Conservation (phyloP, 495 filamentous ascomycete genomes). For the Sordaria brevicollis region DNA sequence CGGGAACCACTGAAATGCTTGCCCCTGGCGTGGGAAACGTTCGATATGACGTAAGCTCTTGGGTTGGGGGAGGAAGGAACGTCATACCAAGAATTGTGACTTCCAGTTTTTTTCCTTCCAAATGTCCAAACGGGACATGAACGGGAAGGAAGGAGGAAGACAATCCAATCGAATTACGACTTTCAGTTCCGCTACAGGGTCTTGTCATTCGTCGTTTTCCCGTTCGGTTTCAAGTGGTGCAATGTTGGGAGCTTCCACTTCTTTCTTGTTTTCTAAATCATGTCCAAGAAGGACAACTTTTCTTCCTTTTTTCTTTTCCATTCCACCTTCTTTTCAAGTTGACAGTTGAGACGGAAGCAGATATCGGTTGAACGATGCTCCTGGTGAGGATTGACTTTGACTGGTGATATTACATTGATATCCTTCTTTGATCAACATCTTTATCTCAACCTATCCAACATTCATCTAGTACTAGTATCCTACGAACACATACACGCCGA, state of each 20-base stretch:
- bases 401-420: neutral
- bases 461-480: neutral
- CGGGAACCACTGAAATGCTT: neutral
- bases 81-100: neutral
- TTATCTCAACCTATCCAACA: neutral
- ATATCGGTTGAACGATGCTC: neutral
- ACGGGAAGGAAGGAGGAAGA: neutral
- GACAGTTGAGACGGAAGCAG: neutral
- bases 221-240: no score
- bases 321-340: neutral
- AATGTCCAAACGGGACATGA: no score
- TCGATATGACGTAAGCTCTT: neutral
- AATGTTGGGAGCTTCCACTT: neutral
- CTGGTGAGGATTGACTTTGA: neutral
- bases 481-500: neutral
- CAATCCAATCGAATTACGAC: neutral
- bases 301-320: neutral
- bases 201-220: neutral
- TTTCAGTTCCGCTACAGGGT: neutral
- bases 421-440: neutral
- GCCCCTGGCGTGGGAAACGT: neutral
- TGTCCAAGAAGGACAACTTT: neutral
- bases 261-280: neutral
- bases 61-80: neutral
- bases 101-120: neutral